Conservation (phyloP, 352 stramenopile genomes). For the Phytophthora gonapodyides region DNA sequence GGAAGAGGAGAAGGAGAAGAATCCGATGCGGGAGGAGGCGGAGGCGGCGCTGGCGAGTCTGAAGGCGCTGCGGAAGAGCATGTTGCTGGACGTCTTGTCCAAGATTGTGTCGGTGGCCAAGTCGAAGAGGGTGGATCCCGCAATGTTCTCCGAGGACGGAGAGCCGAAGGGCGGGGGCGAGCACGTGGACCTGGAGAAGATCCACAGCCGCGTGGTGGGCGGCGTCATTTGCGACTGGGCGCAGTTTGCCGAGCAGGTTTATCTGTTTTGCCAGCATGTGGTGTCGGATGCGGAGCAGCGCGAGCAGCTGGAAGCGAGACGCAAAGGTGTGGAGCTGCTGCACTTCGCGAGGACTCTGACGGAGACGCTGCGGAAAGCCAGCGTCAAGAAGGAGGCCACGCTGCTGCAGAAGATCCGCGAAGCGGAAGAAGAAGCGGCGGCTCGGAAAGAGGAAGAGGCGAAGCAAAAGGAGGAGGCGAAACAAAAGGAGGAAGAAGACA, state of each 20-base stretch:
- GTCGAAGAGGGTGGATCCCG: conserved; percentile 68
- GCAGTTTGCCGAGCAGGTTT: conserved; percentile 70
- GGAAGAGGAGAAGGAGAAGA: conserved; percentile 20
- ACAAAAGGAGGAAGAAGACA: conserved; percentile 10
- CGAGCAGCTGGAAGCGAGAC: conserved; percentile 57
- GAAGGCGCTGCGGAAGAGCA: conserved; percentile 56
- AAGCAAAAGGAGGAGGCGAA: conserved; percentile 14
- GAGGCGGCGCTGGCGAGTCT: conserved; percentile 53
- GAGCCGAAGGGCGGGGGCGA: conserved; percentile 5
- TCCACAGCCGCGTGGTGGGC: conserved; percentile 42
- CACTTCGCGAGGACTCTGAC: conserved; percentile 77
- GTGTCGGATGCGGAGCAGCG: conserved; percentile 61
- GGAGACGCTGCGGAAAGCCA: conserved; percentile 72
- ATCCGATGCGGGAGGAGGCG: conserved; percentile 32
- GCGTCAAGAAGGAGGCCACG: conserved; percentile 64
- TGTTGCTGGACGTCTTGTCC: conserved; percentile 80
- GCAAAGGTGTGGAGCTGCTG: conserved; percentile 76
- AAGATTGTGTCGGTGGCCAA: conserved; percentile 84
- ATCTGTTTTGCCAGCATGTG: conserved; percentile 75
- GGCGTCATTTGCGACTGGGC: conserved; percentile 64
- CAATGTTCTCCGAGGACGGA: conserved; percentile 46
- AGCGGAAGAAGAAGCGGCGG: conserved; percentile 23
- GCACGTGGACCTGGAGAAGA: conserved; percentile 60
- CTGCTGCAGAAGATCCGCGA: conserved; percentile 52
- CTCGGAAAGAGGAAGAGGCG: conserved; percentile 24